Evolutionary conservation across 352 stramenopile species (phyloP).

Genomic region (Phytophthora europaea): DNA sequence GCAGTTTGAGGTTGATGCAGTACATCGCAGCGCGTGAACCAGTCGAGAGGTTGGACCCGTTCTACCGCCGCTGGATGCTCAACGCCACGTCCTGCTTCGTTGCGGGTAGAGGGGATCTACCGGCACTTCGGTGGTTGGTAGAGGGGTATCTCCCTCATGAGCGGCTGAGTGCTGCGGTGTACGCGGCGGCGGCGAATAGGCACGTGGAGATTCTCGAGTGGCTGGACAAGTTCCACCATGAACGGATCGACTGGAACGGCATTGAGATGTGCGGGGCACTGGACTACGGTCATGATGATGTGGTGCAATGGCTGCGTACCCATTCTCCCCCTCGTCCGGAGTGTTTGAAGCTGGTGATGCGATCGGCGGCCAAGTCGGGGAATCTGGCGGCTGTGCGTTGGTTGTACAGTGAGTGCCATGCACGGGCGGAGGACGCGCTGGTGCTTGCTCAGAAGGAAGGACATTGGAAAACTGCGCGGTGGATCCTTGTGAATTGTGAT

Average conservation of each 20-base stretch:
- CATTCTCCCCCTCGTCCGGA: slow-evolving; percentile 33
- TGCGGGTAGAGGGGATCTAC: slow-evolving; percentile 24
- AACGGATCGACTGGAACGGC: slow-evolving; percentile 30
- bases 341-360: slow-evolving; percentile 33
- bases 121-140: slow-evolving; percentile 36
- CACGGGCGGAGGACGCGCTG: slow-evolving; percentile 19
- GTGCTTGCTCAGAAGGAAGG: slow-evolving; percentile 22
- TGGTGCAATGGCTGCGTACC: slow-evolving; percentile 55
- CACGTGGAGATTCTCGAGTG: slow-evolving; percentile 34
- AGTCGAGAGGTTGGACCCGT: slow-evolving; percentile 20
- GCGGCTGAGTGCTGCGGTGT: slow-evolving; percentile 22
- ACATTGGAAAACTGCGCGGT: slow-evolving; percentile 25
- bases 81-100: slow-evolving; percentile 33
- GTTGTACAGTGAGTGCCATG: slow-evolving; percentile 24
- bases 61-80: slow-evolving; percentile 39
- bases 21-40: slow-evolving; percentile 23
- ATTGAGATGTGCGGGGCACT: slow-evolving; percentile 39
- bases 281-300: slow-evolving; percentile 51
- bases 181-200: slow-evolving; percentile 33
- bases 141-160: slow-evolving; percentile 18
- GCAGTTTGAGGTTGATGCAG: slow-evolving; percentile 30
- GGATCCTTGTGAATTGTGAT: slow-evolving; percentile 36
- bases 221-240: slow-evolving; percentile 22
- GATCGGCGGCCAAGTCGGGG: slow-evolving; percentile 24
- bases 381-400: slow-evolving; percentile 27